Base-by-base conservation (phyloP, 129 eudicot genomes). In the Centaurea solstitialis region DNA sequence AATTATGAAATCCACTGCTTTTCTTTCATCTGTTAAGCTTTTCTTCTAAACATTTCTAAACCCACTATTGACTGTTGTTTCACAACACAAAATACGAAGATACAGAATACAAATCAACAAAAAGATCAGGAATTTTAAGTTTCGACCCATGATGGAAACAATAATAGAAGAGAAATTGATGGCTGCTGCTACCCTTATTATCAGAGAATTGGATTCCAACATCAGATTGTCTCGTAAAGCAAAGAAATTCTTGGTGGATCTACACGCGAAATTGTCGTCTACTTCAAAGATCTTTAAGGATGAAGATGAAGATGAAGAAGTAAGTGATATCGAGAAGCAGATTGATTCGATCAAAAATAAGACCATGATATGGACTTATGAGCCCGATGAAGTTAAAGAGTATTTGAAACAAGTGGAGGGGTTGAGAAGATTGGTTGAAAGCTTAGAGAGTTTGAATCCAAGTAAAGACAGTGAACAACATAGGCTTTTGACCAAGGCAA, bases 291-390 rank as follows among this genome's bases (percentile, higher is more conserved):
- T n/a, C n/a, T 38, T 38, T 10, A 4, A 0, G 4, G 85, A 30
- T 18, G 28, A 82, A 18, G 82, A 62, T n/a, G n/a, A n/a, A 45
- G 26, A 82, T 18, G 82, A 62, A 45, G 61, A 71, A 13, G 39
- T 86, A 11, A 74, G 86, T 72, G 92, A 87, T 66, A 83, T 87
- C 10, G 89, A 92, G 72, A 72, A 72, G 75, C 88, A 75, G 82
- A 86, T 94, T 33, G 84, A 89, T 80, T 71, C 30, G 26, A 85
- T 94, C 78, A 82, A 80, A 17, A 83, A 81, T 23, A 92, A 92
- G 86, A 70, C 90, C 66, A 86, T 88, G 92, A 92, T 94, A 70
- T 94, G 91, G 95, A 93, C 90, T 74, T 82, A 82, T 59, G 93
- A 91, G 10, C 76, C 88, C 2, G 87, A 91, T 21, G 93, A 92